Conservation (phyloP, 2,329 filamentous ascomycete genomes). For the Raffaelea albimanens region DNA sequence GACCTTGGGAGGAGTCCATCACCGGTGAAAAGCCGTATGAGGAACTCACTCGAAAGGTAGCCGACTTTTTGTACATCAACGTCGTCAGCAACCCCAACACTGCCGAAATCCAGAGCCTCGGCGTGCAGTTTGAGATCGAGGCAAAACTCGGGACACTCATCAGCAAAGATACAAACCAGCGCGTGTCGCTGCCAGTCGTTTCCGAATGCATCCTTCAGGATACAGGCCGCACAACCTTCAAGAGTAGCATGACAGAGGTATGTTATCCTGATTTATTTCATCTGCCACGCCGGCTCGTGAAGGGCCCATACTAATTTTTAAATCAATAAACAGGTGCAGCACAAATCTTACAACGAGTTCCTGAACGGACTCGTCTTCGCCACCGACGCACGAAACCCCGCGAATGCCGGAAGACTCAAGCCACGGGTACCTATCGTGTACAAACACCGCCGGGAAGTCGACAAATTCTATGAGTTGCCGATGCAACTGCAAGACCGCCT, state of each 20-base stretch:
- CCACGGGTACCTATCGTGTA: conserved; percentile 63
- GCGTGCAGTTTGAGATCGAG: conserved; percentile 81
- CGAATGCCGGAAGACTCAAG: conserved; percentile 26
- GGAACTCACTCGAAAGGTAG: conserved; percentile 64
- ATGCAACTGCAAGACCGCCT: conserved; percentile 47
- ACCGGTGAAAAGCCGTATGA: conserved; percentile 63
- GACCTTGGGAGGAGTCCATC: conserved; percentile 58
- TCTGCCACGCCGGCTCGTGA: no score
- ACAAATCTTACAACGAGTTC: conserved; percentile 74
- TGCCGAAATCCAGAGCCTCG: conserved; percentile 50
- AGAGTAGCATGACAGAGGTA: conserved; percentile 86
- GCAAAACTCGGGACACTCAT: conserved; percentile 82
- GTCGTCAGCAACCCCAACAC: conserved; percentile 61
- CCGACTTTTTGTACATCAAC: conserved; percentile 68
- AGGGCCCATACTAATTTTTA: no score
- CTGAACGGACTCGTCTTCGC: conserved; percentile 61
- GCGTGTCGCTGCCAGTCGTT: conserved; percentile 56
- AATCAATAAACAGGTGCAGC: conserved; percentile 61
- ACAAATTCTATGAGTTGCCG: conserved; percentile 74
- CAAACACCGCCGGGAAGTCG: conserved; percentile 74
- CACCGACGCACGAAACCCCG: conserved; percentile 44
- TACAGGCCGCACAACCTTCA: conserved; percentile 51
- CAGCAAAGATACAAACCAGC: conserved; percentile 59
- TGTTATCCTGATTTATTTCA: conserved; percentile 21
- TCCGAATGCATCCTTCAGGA: conserved; percentile 63